A percentile compares a stretch with the other conserved stretches of the same genome.
phyloP scores from a whole-genome alignment of 1,284 basidiomycete species.

The Uromyces viciae-fabae region DNA sequence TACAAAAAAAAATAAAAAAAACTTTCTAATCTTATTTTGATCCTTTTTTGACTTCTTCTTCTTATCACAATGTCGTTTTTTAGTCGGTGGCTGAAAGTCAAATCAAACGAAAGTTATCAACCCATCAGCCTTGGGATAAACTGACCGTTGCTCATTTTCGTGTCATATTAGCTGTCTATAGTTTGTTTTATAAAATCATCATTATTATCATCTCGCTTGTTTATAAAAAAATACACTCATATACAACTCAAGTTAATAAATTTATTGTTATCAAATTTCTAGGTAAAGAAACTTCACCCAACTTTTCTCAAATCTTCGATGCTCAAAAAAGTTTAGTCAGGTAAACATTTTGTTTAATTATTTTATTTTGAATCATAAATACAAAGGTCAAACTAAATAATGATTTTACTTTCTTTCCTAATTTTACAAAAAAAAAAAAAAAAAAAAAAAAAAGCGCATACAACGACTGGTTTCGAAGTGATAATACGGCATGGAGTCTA shows the following conservation, averaged over 20 bases:
- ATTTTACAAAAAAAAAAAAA: no score
- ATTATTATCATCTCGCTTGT: neutral
- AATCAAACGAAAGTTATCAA: slow-evolving; percentile 22
- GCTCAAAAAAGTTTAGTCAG: slow-evolving; percentile 37
- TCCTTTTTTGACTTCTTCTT: no score
- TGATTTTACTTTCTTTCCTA: neutral
- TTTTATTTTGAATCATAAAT: neutral
- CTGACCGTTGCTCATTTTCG: slow-evolving; percentile 32
- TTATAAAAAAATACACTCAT: no score
- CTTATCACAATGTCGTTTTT: neutral
- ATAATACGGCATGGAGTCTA: slow-evolving; percentile 40
- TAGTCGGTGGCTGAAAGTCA: slow-evolving; percentile 33
- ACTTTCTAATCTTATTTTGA: no score
- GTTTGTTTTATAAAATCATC: slow-evolving; percentile 4
- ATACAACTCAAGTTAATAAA: no score
- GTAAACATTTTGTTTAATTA: neutral
- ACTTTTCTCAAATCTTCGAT: slow-evolving; percentile 29
- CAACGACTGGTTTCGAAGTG: slow-evolving; percentile 36
- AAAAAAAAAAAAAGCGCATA: slow-evolving; percentile 23
- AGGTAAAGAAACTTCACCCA: neutral
- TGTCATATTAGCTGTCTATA: slow-evolving; percentile 2
- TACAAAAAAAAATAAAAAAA: no score
- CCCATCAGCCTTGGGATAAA: slow-evolving; percentile 22
- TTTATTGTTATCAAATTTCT: no score
- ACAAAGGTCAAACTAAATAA: neutral